Evolutionary conservation across 2,329 filamentous ascomycete genomes (phyloP).

Genomic region (Fusarium humuli): DNA sequence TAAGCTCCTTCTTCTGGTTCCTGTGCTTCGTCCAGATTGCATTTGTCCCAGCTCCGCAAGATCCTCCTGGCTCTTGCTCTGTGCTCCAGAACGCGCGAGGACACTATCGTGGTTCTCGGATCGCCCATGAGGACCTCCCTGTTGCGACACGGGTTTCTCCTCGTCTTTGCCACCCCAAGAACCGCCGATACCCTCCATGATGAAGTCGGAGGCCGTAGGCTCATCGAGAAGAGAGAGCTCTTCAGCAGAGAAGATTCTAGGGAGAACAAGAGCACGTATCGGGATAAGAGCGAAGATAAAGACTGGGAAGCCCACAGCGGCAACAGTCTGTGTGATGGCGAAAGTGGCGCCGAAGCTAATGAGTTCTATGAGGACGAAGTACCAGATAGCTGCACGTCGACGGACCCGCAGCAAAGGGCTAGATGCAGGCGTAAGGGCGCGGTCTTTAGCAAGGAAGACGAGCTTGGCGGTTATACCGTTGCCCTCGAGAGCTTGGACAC

Average conservation of each 20-base stretch:
- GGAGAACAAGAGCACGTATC: slow-evolving; percentile 71
- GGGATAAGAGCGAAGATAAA: slow-evolving; percentile 78
- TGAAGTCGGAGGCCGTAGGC: slow-evolving; percentile 80
- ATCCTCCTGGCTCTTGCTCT: slow-evolving; percentile 52
- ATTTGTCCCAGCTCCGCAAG: slow-evolving; percentile 51
- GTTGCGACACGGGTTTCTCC: slow-evolving; percentile 35
- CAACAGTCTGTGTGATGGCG: slow-evolving; percentile 85
- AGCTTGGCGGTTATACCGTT: slow-evolving; percentile 84
- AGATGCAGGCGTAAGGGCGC: slow-evolving; percentile 66
- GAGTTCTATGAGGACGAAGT: slow-evolving; percentile 76
- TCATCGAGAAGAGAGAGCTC: slow-evolving; percentile 75
- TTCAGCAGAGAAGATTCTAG: slow-evolving; percentile 67
- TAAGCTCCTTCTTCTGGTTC: slow-evolving; percentile 47
- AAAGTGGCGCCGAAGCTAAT: slow-evolving; percentile 81
- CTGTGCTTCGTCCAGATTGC: slow-evolving; percentile 47
- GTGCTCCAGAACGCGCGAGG: slow-evolving; percentile 44
- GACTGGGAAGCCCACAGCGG: slow-evolving; percentile 83
- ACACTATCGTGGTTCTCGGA: slow-evolving; percentile 40
- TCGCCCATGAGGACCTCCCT: slow-evolving; percentile 1
- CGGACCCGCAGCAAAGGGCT: slow-evolving; percentile 71
- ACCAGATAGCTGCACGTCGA: slow-evolving; percentile 76
- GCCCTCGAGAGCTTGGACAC: slow-evolving; percentile 78
- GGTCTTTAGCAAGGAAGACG: slow-evolving; percentile 75
- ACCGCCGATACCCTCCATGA: slow-evolving; percentile 80
- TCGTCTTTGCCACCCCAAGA: slow-evolving; percentile 59